These are phyloP conservation scores for Mortierella antarctica DNA, from an alignment of 192 early-diverging fungal species.

Conservation along the genomic window DNA sequence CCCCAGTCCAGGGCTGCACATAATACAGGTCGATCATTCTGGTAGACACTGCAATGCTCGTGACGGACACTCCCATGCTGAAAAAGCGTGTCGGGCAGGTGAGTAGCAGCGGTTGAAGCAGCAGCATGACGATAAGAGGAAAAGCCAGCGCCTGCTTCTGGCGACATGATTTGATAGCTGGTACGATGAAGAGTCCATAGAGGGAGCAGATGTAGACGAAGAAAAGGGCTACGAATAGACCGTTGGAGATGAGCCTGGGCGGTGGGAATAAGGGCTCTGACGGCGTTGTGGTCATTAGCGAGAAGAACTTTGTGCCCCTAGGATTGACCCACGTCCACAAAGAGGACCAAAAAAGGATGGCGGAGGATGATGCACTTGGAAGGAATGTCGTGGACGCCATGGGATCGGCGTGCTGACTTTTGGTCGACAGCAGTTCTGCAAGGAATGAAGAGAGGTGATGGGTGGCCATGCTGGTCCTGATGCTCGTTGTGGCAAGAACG, in stretches of 20 bases:
- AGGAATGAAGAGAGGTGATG: no score
- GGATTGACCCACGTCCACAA: not conserved
- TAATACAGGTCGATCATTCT: conserved; percentile 40
- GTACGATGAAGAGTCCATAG: conserved; percentile 12
- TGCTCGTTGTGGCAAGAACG: no score
- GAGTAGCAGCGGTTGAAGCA: conserved; percentile 16
- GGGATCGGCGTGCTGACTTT: no score
- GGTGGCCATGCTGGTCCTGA: no score
- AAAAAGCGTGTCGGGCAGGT: conserved; percentile 6
- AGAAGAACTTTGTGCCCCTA: not conserved
- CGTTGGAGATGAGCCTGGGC: not conserved
- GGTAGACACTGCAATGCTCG: conserved; percentile 7
- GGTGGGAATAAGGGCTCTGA: not conserved
- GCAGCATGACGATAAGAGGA: conserved; percentile 4
- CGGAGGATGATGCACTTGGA: no score
- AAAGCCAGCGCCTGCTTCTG: conserved; percentile 22
- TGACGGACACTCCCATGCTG: conserved; percentile 16
- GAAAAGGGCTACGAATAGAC: not conserved
- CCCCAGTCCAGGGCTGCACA: conserved; percentile 44
- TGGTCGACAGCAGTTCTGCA: no score
- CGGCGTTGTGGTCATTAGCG: conserved; percentile 10
- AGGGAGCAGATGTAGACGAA: conserved; percentile 8
- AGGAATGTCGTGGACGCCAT: no score
- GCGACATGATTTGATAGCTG: conserved; percentile 11
- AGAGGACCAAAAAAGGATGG: no score